These are phyloP conservation scores for Pisolithus marmoratus DNA, from an alignment of 768 basidiomycete species.

Conservation along the genomic window DNA sequence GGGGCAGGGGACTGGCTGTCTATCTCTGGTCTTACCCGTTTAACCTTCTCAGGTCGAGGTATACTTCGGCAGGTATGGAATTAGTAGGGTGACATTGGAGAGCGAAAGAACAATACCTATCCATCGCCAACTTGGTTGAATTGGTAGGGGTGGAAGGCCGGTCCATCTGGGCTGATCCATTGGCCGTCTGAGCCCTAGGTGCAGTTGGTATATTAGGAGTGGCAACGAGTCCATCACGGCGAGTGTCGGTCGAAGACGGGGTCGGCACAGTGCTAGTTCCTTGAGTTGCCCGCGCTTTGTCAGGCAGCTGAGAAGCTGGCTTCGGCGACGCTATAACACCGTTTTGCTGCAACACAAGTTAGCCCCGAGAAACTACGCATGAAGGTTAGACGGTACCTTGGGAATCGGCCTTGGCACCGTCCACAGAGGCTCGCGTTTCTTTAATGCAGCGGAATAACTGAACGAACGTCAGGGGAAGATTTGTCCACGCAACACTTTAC, in stretches of 20 bases:
- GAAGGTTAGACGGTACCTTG: constrained; percentile 26
- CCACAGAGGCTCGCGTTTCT: constrained; percentile 66
- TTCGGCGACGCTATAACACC: constrained; percentile 25
- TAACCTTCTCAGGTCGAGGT: constrained; percentile 76
- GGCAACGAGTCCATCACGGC: constrained; percentile 27
- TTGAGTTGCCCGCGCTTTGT: constrained; percentile 26
- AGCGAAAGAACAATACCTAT: constrained; percentile 42
- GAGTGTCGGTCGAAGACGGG: constrained; percentile 27
- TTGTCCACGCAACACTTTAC: constrained; percentile 13
- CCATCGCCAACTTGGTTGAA: constrained; percentile 55
- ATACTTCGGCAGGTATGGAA: constrained; percentile 38
- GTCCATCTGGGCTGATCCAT: constrained; percentile 20
- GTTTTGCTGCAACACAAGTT: constrained; percentile 15
- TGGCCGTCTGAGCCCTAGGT: constrained; percentile 50
- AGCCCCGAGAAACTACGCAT: neutral
- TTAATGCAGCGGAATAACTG: constrained; percentile 71
- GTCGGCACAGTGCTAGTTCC: constrained; percentile 37
- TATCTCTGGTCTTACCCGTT: constrained; percentile 41
- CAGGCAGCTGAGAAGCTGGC: constrained; percentile 28
- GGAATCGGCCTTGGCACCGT: constrained; percentile 23
- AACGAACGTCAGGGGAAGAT: constrained; percentile 4
- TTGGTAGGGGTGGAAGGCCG: constrained; percentile 26
- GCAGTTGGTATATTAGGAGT: constrained; percentile 33
- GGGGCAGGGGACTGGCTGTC: constrained; percentile 32
- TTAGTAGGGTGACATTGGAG: constrained; percentile 2